Base-by-base conservation (phyloP, 495 filamentous ascomycete species). In the Barbatosphaeria neglecta region DNA sequence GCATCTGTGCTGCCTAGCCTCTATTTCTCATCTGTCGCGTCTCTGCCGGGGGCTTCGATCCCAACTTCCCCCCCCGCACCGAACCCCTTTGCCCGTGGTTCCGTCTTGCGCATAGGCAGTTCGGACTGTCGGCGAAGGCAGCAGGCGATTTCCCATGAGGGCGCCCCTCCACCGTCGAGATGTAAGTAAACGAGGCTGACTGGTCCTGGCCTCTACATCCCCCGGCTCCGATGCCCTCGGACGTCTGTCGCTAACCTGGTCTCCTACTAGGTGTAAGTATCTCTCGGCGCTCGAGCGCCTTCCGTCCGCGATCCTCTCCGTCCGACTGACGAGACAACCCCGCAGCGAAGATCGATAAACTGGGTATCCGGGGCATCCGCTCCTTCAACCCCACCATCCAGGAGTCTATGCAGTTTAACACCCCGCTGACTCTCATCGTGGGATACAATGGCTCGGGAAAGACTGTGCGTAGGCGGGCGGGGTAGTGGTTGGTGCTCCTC, bases 381-480 rank as follows among this genome's bases (percentile, higher is more conserved):
- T 96, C 90, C 45, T 98, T 98, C 64, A 85, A 86, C 65, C 84
- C 86, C 55, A 72, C 68, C 20, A 68, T 73, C 43, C 79, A 72
- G 45, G 81, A 95, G 67, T 83, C 76, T n/a, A 95, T 98, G 22
- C 75, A 84, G 46, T 96, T 98, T 61, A 73, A 88, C 44, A 82
- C 86, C 6, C 92, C 92, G 15, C 72, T 98, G 25, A 98, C 92
- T 7, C 74, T 98, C 43, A 97, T 98, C 51, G 92, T 98, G 44
- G 92, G 92, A 37, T 86, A 86, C 56, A 98, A 98, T 72, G 92
- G 92, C 46, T 95, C 90, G 8, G 92, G 93, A 37, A 98, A 98
- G 68, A 98, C 92, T 40, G 58, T 50, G 25, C 3, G 58, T 50
- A 39, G 1, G 5, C 18, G 4, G 24, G 77, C 80, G 65, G 18